Evolutionary conservation across 1,139 yeast species (phyloP).

Genomic region (Tardiomyces blankii): DNA sequence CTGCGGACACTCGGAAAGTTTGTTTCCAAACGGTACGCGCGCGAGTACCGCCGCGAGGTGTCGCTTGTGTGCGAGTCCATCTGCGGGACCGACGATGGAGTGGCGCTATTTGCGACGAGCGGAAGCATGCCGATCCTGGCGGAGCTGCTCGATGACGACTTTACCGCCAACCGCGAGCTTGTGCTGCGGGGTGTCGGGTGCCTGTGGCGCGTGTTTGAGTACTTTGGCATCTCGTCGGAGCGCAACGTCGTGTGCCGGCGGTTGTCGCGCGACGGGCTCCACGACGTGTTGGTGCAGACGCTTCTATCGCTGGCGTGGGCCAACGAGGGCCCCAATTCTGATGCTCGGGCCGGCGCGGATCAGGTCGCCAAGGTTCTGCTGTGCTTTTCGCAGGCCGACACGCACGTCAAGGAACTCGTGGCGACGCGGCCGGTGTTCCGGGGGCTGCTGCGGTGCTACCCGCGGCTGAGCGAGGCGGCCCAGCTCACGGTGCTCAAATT

Average conservation of each 20-base stretch:
- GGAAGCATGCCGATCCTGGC: conserved; percentile 46
- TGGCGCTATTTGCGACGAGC: conserved; percentile 42
- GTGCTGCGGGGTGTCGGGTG: conserved; percentile 39
- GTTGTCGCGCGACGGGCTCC: conserved; percentile 37
- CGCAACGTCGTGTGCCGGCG: conserved; percentile 44
- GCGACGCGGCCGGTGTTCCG: conserved; percentile 14
- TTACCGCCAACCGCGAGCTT: conserved; percentile 34
- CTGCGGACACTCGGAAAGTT: conserved; percentile 41
- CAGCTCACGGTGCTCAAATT: conserved; percentile 20
- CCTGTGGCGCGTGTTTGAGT: conserved; percentile 33
- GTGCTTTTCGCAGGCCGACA: conserved; percentile 25
- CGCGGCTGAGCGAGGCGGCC: conserved; percentile 9
- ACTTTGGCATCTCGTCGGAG: conserved; percentile 32
- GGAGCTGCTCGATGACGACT: conserved; percentile 46
- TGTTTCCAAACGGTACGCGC: conserved; percentile 29
- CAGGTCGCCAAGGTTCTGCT: conserved; percentile 19
- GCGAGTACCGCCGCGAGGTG: conserved; percentile 34
- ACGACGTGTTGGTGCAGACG: conserved; percentile 40
- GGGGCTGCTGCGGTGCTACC: conserved; percentile 13
- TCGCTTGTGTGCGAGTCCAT: conserved; percentile 30
- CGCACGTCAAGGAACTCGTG: conserved; percentile 19
- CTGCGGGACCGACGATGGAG: conserved; percentile 29
- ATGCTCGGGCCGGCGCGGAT: conserved; percentile 2
- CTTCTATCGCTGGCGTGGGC: conserved; percentile 13
- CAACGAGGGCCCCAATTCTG: conserved; percentile 3